Evolutionary conservation across 148 eudicot genomes (phyloP).

Genomic region (Drosera capensis): DNA sequence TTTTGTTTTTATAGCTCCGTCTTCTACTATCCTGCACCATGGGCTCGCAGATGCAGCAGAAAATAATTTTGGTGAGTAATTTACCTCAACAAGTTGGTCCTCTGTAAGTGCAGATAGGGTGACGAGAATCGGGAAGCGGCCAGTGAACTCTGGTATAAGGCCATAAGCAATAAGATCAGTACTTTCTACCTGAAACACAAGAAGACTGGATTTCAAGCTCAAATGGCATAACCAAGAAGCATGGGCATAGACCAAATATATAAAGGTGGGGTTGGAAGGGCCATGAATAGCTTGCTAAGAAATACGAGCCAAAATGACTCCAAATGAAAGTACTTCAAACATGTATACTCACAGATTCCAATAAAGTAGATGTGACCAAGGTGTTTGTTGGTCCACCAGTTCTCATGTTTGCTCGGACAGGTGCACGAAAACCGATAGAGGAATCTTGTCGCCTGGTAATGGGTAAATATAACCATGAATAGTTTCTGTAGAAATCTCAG

Average conservation of each 20-base stretch:
- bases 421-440: background rate
- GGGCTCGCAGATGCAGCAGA: background rate
- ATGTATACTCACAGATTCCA: conserved; percentile 51
- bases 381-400: conserved; percentile 33
- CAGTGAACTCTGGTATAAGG: conserved; percentile 85
- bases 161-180: conserved; percentile 85
- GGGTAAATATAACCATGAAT: background rate
- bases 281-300: background rate
- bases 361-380: conserved; percentile 48
- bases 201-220: background rate
- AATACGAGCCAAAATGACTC: background rate
- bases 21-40: too few species aligned
- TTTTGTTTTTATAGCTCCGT: too few species aligned
- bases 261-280: too few species aligned
- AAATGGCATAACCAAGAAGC: background rate
- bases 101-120: conserved; percentile 83
- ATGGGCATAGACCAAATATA: background rate
- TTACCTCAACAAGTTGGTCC: conserved; percentile 87
- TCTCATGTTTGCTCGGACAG: conserved; percentile 33
- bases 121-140: conserved; percentile 87
- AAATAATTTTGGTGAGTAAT: background rate
- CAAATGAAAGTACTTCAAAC: background rate
- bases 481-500: background rate
- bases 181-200: conserved; percentile 64
- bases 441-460: background rate